These are phyloP conservation scores for Penicillium cinerascens DNA, from an alignment of 495 filamentous ascomycete genomes.

Conservation along the genomic window DNA sequence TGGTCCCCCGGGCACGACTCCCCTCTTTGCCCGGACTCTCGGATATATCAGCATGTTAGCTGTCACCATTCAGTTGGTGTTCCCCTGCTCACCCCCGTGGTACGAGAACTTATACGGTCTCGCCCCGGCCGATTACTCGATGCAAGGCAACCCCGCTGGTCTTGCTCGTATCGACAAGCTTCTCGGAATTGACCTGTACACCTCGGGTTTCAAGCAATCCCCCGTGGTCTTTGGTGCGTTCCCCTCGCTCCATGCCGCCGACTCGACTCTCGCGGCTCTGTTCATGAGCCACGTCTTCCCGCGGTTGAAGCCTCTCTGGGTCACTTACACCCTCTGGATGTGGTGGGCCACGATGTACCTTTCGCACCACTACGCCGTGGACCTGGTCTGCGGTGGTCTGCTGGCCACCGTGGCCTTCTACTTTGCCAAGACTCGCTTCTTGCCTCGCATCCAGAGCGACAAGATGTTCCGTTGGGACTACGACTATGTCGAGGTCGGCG, in stretches of 20 bases:
- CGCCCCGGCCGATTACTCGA: constrained; percentile 85
- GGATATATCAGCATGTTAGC: constrained; percentile 89
- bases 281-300: constrained; percentile 93
- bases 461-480: constrained; percentile 93
- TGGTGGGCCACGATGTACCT: constrained; percentile 99
- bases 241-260: constrained; percentile 83
- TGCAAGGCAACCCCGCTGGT: constrained; percentile 82
- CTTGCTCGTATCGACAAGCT: constrained; percentile 84
- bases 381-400: constrained; percentile 80
- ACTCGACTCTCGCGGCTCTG: constrained; percentile 82
- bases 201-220: constrained; percentile 79
- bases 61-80: constrained; percentile 79
- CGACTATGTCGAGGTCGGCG: constrained; percentile 84
- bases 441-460: constrained; percentile 74
- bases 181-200: constrained; percentile 88
- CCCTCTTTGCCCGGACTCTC: constrained; percentile 80
- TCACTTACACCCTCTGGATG: constrained; percentile 82
- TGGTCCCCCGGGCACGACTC: constrained; percentile 77
- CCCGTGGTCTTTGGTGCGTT: constrained; percentile 94
- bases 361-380: constrained; percentile 92
- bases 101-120: constrained; percentile 90
- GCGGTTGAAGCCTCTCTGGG: constrained; percentile 66
- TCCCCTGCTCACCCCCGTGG: constrained; percentile 94
- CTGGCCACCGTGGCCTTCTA: constrained; percentile 78
- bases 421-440: constrained; percentile 71